Evolutionary conservation across 768 basidiomycete genomes (phyloP), one percentile per base, ranked within the genome.

Genomic region (Infundibulicybe gibba): DNA sequence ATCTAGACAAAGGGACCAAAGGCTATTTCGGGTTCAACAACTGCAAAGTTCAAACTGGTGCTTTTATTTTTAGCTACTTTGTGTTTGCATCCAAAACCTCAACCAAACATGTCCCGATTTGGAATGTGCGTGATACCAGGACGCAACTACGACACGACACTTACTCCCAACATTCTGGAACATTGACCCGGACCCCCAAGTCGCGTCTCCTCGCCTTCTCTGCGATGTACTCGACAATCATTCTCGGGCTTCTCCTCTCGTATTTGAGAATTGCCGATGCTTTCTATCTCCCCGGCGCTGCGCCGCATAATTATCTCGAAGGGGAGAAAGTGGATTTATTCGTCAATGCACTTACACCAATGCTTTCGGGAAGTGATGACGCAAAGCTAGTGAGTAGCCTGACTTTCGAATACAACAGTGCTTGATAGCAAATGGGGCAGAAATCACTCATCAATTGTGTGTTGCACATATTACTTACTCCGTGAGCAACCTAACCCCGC

Each of bases 211-310:
- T 25, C 25, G 25, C 25, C 25, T 8, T 25, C 25, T 8, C 25
- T 25, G 25, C 8, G 25, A 25, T 25, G 25, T 25, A 25, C 25
- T 25, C 25, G 25, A 25, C 25, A 25, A 25, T 25, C 3, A 25
- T 25, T 4, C 25, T 25, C 8, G 25, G 25, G 25, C 8, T 25
- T 8, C 25, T 25, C 25, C 25, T 25, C 25, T 25, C 25, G 4
- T 8, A 25, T 25, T 25, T 8, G 25, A 25, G 25, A 25, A 25
- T 54, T 34, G 47, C 67, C 37, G 54, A 70, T 44, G 89, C 88
- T 3, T 98, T 97, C 72, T 98, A 98, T 63, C 79, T 98, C 33
- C 94, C 94, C 19, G 87, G 87, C 19, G 80, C 94, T 21, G 91
- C 94, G 6, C 95, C 95, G 0, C 83, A 80, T 59, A 83, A 92